phyloP scores from a whole-genome alignment of 2,329 filamentous ascomycete genomes.

The Ramichloridium luteum region DNA sequence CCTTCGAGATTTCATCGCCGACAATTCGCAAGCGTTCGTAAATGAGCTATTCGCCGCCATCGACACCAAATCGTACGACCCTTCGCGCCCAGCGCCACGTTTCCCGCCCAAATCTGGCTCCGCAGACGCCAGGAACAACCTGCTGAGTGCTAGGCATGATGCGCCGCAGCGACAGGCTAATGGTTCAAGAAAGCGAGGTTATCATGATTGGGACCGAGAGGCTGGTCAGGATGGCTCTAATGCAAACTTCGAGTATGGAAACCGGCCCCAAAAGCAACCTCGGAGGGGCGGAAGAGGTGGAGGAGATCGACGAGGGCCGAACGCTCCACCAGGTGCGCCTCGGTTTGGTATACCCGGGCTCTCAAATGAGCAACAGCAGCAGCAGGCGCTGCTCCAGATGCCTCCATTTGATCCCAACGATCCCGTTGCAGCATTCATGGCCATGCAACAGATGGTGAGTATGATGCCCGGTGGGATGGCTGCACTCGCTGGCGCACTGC shows the following conservation, averaged over 20 bases:
- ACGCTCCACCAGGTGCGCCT: no score
- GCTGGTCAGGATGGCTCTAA: conserved; percentile 28
- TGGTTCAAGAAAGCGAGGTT: conserved; percentile 43
- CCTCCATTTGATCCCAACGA: conserved; percentile 46
- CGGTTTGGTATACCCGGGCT: no score
- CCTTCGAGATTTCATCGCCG: conserved; percentile 62
- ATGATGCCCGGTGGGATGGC: conserved; percentile 34
- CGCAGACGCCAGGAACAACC: conserved; percentile 5
- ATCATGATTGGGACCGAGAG: conserved; percentile 41
- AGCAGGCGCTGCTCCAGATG: conserved; percentile 26
- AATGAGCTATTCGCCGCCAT: conserved; percentile 59
- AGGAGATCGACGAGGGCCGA: no score
- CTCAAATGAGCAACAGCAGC: conserved; percentile 11
- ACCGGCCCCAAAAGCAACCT: conserved; percentile 47
- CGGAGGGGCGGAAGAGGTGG: conserved; percentile 40
- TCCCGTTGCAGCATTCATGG: conserved; percentile 49
- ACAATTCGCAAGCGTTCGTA: conserved; percentile 53
- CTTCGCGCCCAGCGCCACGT: conserved; percentile 12
- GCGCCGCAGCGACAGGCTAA: conserved; percentile 18
- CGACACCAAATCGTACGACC: conserved; percentile 38
- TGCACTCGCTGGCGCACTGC: conserved; percentile 13
- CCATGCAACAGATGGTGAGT: conserved; percentile 47
- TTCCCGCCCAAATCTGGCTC: conserved; percentile 4
- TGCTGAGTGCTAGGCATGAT: conserved; percentile 15
- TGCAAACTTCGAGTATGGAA: conserved; percentile 22